Evolutionary conservation across 1,284 basidiomycete species (phyloP), one percentile per base, ranked within the genome.

Genomic region (Cryptococcus maquisensis): DNA sequence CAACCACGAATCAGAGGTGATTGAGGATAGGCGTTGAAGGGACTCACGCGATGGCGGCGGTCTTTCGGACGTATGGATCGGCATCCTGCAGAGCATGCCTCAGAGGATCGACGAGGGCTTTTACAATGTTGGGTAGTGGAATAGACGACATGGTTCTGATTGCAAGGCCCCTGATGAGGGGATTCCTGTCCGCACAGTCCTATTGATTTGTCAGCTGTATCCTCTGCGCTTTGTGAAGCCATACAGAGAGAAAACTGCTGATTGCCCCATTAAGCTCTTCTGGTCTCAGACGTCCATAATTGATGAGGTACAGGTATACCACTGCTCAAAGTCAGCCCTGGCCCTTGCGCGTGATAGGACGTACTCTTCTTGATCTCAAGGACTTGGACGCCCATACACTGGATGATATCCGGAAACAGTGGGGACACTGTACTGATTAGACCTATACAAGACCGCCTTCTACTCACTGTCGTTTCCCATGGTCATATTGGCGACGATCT

Each of bases 331-430:
- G 23, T 24, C 15, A 44, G 20, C 24, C 12, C 7, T n/a, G 3
- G n/a, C 38, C 3, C 43, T 43, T n/a, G 47, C 26, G 41, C 21
- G 8, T 16, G 51, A 48, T 46, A 66, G 28, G 18, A 35, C 85
- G 73, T 68, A 93, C 95, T 98, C 82, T 98, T 98, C 82, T 98
- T 98, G 75, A 98, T 95, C 76, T 98, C 96, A 38, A 98, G 81
- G 8, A 94, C 69, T 49, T 75, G 72, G 47, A 77, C 74, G 43
- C 69, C 65, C 90, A 97, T 96, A 77, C 97, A 97, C 81, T 97
- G 96, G 67, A 98, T 85, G 36, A 98, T 93, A 73, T 97, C 92
- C 16, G 91, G 90, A 71, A 98, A 98, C 60, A 98, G 83, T 38
- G 91, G 84, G 18, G 92, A 96, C 95, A 98, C 90, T 98, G 47